Evolutionary conservation across 1,139 yeast genomes (phyloP).

Genomic region (Candida frijolesensis): DNA sequence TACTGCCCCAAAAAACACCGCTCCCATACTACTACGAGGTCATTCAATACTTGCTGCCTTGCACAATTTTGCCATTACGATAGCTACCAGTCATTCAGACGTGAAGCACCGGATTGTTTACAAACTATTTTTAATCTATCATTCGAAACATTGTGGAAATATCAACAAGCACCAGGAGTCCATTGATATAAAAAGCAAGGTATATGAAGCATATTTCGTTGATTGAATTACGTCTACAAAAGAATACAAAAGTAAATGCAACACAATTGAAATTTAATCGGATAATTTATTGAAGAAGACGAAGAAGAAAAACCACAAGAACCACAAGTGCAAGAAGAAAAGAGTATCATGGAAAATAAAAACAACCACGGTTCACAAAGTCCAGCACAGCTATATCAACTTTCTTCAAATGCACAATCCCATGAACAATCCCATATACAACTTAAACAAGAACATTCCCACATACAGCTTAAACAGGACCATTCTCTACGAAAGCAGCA

Average conservation of each 20-base stretch:
- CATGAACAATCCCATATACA: conserved; percentile 5
- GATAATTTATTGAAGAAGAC: not conserved
- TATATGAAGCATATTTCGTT: not conserved
- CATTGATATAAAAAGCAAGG: too few relatives aligned
- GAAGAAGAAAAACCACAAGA: not conserved
- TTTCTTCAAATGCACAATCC: not conserved
- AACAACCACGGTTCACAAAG: not conserved
- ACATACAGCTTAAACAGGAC: not conserved
- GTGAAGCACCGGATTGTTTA: too few relatives aligned
- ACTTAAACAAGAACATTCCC: not conserved
- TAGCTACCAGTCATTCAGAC: too few relatives aligned
- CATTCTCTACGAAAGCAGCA: not conserved
- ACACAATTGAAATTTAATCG: not conserved
- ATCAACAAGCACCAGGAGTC: too few relatives aligned
- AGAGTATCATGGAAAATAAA: conserved; percentile 2
- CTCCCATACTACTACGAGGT: not conserved
- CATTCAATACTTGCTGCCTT: too few relatives aligned
- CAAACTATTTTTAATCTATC: too few relatives aligned
- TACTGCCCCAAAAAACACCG: not conserved
- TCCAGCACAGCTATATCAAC: not conserved
- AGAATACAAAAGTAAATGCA: not conserved
- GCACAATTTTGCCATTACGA: too few relatives aligned
- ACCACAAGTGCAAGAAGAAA: not conserved
- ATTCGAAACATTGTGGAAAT: too few relatives aligned
- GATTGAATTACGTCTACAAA: not conserved